Evolutionary conservation across 2,329 filamentous ascomycete species (phyloP), one percentile per base, ranked within the genome.

Genomic region (Monosporascus ibericus): DNA sequence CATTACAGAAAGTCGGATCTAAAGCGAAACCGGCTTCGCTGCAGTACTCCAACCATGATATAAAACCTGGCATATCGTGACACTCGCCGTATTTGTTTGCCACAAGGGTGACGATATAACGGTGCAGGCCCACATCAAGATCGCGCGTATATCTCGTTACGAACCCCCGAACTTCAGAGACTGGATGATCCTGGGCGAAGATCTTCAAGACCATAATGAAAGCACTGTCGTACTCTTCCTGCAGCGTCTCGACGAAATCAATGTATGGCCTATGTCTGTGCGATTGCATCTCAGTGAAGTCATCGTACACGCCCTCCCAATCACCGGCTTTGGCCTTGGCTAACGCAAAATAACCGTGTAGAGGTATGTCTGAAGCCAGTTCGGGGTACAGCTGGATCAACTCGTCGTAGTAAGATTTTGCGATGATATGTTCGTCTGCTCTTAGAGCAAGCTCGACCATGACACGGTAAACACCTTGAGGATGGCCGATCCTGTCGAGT

Each of bases 11-110:
- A 4, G 61, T 61, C 1, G 67, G 62, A 48, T 72, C 67, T 15
- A 72, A 55, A 2, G 63, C 59, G 44, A 73, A 72, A 4, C 70
- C 72, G 7, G 63, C 56, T 9, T 52, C 49, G 36, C 59, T 62
- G 60, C 72, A 76, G 53, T 70, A 70, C 34, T 60, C 55, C 18
- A 77, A 60, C 75, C 75, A 78, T 6, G 57, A 60, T 4, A 72
- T 54, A 50, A 77, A 68, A 1, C 70, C 66, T 11, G 60, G 42
- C 34, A 67, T 58, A 44, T 77, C 72, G 24, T 67, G 71, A 27
- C 66, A 60, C 22, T 66, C 63, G 14, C 67, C 74, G 55, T 75
- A 76, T 50, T 70, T 69, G 44, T 73, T 72, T 17, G 74, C 72
- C 55, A 77, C 65, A 24, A 76, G 56, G 3, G 70, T 72, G 39